These are phyloP conservation scores for Lonicera japonica DNA, from an alignment of 129 eudicot species.

Conservation along the genomic window DNA sequence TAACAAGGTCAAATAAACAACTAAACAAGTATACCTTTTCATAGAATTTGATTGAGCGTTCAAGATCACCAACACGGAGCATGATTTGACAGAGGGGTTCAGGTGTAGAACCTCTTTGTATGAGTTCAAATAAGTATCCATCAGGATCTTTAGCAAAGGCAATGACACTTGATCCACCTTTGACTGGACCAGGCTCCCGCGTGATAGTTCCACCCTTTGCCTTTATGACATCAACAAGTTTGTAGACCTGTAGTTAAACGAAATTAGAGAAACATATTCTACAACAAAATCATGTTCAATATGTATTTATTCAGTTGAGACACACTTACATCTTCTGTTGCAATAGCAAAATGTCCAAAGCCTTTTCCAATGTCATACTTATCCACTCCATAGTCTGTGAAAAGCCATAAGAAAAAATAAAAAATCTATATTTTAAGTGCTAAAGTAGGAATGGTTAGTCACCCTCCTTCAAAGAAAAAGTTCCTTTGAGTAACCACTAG, in stretches of 20 bases:
- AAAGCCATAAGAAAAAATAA: neutral
- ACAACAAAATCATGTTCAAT: neutral
- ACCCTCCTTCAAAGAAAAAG: no score
- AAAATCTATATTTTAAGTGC: no score
- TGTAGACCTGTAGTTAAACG: slow-evolving; percentile 47
- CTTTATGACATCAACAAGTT: slow-evolving; percentile 57
- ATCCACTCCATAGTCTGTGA: slow-evolving; percentile 88
- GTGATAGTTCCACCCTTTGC: slow-evolving; percentile 77
- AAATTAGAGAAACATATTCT: neutral
- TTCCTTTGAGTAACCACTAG: no score
- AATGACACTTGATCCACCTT: slow-evolving; percentile 73
- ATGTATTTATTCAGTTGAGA: slow-evolving; percentile 1
- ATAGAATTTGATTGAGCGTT: slow-evolving; percentile 82
- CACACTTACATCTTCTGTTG: slow-evolving; percentile 70
- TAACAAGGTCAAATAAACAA: neutral
- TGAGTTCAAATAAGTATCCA: slow-evolving; percentile 87
- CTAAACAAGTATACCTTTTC: slow-evolving; percentile 45
- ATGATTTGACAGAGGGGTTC: slow-evolving; percentile 99
- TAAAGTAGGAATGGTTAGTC: no score
- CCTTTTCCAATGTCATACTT: slow-evolving; percentile 93
- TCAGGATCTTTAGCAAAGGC: slow-evolving; percentile 98
- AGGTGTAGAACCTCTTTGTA: slow-evolving; percentile 68
- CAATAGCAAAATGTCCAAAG: slow-evolving; percentile 96
- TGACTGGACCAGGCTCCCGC: slow-evolving; percentile 85
- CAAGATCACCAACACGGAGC: slow-evolving; percentile 99